Evolutionary conservation across 768 basidiomycete genomes (phyloP), one percentile per base, ranked within the genome.

Genomic region (Tricholoma matsutake): DNA sequence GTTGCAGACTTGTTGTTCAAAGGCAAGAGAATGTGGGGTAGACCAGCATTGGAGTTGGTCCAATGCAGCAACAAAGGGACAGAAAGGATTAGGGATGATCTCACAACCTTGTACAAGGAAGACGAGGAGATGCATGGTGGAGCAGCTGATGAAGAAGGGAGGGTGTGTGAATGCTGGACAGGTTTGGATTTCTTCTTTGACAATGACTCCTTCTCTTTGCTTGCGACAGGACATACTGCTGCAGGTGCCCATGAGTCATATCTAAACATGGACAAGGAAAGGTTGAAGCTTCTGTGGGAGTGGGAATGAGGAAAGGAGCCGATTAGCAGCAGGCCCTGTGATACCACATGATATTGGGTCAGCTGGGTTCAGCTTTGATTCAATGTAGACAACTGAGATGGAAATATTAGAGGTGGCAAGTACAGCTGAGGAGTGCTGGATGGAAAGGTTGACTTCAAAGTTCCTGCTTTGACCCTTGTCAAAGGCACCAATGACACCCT

Each of bases 401-500:
- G 53, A 29, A 34, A 72, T 60, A 37, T 66, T 60, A 10, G 25
- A 28, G 25, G 51, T 8, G 13, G 51, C 20, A 3, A 53, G 51
- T 13, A 53, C 51, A 28, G 51, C 6, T 9, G 20, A 28, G 25
- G 25, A 13, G n/a, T n/a, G n/a, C n/a, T n/a, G n/a, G n/a, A n/a
- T n/a, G n/a, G n/a, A n/a, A n/a, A n/a, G n/a, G n/a, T 78, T 77
- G 29, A 73, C 66, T 43, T 68, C 34, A 20, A 58, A 61, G 47
- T 75, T 79, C 0, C 61, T 57, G 55, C 72, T 68, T 2, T 71
- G 62, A 1, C 77, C 76, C 45, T 72, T 72, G 1, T 55, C 53
- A 22, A 72, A 65, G 11, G 76, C 68, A 3, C 74, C 71, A 35
- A 79, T 75, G 1, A 69, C 67, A 7, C 77, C 77, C 29, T 72